Base-by-base conservation (phyloP, 257 asterid genomes). In the Coffea eugenioides region DNA sequence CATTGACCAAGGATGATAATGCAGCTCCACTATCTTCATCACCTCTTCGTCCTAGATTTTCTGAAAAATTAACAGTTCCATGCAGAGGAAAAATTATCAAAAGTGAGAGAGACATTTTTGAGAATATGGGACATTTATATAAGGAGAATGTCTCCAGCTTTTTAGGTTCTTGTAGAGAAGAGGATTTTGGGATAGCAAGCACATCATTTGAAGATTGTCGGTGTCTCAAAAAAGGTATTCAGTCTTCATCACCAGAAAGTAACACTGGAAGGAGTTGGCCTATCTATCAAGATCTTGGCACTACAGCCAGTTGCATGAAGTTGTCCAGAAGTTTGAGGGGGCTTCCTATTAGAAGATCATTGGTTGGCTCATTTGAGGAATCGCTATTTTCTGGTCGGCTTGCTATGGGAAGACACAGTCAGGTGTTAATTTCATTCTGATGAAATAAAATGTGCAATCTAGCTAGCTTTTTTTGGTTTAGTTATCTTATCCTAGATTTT, bases 301-400 rank as follows among this genome's bases (percentile, higher is more conserved):
- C 85, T 71, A 74, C 87, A 65, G 62, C 52, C 69, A 69, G 75
- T 84, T 77, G 82, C 82, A 83, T 73, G 78, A 88, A 80, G 77
- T 23, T 74, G 2, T 89, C 88, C 65, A 89, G 89, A 83, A 80
- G 81, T 69, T 67, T 90, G 81, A 88, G 88, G 71, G 93, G 91
- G 77, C 86, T 82, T 82, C 84, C 93, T 71, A 89, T 88, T 77
- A 89, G 94, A 84, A 87, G 92, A 88, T 90, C 96, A 21, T 87
- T 93, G 90, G 92, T 93, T 80, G 97, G 98, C 76, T 93, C 96
- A 23, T 92, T 93, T 87, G 98, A 93, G 90, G 98, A 93, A 80
- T 93, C 96, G 43, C 89, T 93, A 71, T 86, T 92, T 81, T 92
- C 98, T 78, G 98, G 98, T 67, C 89, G 96, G 54, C 90, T 93